Evolutionary conservation across 495 filamentous ascomycete species (phyloP).

Genomic region (Hypomontagnella submonticulosa): DNA sequence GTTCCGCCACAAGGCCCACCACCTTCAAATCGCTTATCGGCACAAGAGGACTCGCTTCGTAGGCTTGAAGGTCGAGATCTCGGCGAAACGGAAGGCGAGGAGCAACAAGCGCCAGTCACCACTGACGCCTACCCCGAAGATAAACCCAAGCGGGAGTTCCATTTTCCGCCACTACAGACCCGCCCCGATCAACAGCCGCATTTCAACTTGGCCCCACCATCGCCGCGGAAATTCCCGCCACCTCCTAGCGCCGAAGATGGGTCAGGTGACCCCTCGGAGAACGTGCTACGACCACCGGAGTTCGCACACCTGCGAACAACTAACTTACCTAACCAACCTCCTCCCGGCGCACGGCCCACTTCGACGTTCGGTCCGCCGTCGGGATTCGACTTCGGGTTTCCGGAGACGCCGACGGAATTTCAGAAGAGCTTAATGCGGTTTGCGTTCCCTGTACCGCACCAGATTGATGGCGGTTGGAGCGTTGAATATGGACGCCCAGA

Average conservation of each 20-base stretch:
- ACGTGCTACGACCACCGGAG: constrained; percentile 54
- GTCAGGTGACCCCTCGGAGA: constrained; percentile 17
- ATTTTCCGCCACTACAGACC: constrained; percentile 62
- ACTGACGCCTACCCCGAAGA: constrained; percentile 44
- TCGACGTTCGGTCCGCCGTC: constrained; percentile 59
- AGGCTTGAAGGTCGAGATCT: constrained; percentile 55
- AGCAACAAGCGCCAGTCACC: constrained; percentile 19
- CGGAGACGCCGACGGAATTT: constrained; percentile 78
- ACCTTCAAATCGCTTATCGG: constrained; percentile 48
- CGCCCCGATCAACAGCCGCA: constrained; percentile 55
- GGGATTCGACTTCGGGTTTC: constrained; percentile 80
- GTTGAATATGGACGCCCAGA: constrained; percentile 95
- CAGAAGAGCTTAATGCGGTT: constrained; percentile 87
- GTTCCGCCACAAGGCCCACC: constrained; percentile 59
- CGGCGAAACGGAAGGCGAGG: constrained; percentile 35
- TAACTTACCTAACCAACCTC: constrained; percentile 46
- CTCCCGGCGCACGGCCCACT: constrained; percentile 50
- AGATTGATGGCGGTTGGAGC: constrained; percentile 83
- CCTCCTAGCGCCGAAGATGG: constrained; percentile 16
- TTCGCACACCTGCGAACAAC: constrained; percentile 63
- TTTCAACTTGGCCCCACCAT: constrained; percentile 64
- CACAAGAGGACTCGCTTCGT: constrained; percentile 57
- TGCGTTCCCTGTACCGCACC: constrained; percentile 74
- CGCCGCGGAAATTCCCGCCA: constrained; percentile 47
- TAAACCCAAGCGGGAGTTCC: constrained; percentile 59